phyloP scores from a whole-genome alignment of 805 yeast species.

The Hyphopichia homilentoma region DNA sequence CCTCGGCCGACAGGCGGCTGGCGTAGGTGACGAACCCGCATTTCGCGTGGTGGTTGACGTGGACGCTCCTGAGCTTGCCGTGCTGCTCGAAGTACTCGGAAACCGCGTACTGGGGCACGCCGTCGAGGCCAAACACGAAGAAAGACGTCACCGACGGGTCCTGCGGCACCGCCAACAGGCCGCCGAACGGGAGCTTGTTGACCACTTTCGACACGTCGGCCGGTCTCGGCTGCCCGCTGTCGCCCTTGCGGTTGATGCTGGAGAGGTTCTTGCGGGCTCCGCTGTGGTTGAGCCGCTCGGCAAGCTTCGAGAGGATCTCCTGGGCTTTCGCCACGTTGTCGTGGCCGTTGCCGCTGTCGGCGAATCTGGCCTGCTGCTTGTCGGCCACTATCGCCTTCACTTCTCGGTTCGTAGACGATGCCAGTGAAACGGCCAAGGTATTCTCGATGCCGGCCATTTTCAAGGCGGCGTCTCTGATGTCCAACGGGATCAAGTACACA shows the following conservation, averaged over 20 bases:
- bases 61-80: constrained; percentile 48
- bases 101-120: constrained; percentile 61
- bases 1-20: constrained; percentile 49
- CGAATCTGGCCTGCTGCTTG: constrained; percentile 49
- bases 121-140: constrained; percentile 72
- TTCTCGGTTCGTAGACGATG: constrained; percentile 24
- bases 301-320: constrained; percentile 49
- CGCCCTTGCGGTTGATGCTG: constrained; percentile 4
- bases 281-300: constrained; percentile 23
- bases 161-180: constrained; percentile 42
- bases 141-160: constrained; percentile 49
- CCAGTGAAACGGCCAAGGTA: constrained; percentile 12
- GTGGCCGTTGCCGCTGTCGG: constrained; percentile 6
- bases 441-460: constrained; percentile 57
- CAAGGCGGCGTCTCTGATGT: constrained; percentile 75
- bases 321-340: constrained; percentile 34
- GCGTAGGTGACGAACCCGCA: constrained; percentile 63
- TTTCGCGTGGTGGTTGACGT: constrained; percentile 53
- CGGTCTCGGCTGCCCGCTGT: constrained; percentile 6
- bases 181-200: constrained; percentile 65
- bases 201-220: constrained; percentile 51
- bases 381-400: constrained; percentile 40
- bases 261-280: constrained; percentile 3
- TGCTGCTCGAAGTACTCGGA: constrained; percentile 42
- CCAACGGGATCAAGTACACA: constrained; percentile 74